Conservation (phyloP, 148 eudicot genomes). For the Vaccinium myrtillus region DNA sequence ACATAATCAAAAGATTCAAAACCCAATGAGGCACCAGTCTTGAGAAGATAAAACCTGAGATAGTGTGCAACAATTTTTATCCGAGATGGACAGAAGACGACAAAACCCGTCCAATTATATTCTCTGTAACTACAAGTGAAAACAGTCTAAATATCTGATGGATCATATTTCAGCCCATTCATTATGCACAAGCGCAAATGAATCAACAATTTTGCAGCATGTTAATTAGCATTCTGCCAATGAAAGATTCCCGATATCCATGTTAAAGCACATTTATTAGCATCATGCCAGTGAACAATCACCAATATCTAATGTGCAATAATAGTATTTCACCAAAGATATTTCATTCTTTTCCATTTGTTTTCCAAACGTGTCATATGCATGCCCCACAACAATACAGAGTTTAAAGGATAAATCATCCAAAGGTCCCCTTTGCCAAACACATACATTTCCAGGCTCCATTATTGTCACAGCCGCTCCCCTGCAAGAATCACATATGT, state of each 20-base stretch:
- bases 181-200: constrained; percentile 10
- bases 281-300: constrained; percentile 17
- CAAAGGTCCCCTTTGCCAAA: constrained; percentile 53
- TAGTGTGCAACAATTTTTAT: constrained; percentile 5
- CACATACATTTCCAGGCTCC: constrained; percentile 92
- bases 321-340: constrained; percentile 17
- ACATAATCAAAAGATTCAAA: constrained; percentile 24
- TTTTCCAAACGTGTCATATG: constrained; percentile 36
- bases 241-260: constrained; percentile 12
- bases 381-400: constrained; percentile 23
- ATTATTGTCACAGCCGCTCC: constrained; percentile 73
- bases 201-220: constrained; percentile 16
- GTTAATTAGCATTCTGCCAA: constrained; percentile 18
- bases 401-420: constrained; percentile 35
- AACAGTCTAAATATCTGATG: no score
- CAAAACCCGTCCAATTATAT: neutral
- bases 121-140: no score
- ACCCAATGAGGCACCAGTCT: constrained; percentile 37
- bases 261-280: constrained; percentile 15
- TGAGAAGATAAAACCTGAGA: constrained; percentile 23
- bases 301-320: constrained; percentile 11
- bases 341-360: neutral
- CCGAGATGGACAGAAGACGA: neutral
- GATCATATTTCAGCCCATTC: constrained; percentile 22
- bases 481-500: constrained; percentile 99